A percentile compares a stretch with the other conserved stretches of the same genome.
Evolutionary conservation across 768 basidiomycete species (phyloP).

Genomic region (Termitomyces sp.): DNA sequence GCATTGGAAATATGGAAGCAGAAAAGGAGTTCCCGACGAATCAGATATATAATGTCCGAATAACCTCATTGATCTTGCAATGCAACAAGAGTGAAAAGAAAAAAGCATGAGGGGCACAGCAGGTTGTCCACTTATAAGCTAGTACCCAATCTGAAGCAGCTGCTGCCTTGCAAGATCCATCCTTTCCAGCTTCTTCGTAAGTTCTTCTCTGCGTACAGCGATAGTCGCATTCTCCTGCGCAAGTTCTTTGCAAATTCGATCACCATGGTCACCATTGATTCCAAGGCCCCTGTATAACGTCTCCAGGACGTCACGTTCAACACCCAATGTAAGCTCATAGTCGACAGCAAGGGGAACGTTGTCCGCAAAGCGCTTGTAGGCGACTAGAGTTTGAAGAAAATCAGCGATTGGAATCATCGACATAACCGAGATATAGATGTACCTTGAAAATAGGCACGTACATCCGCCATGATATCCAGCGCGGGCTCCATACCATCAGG

Average conservation of each 20-base stretch:
- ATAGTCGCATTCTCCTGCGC: slow-evolving; percentile 26
- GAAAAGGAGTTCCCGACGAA: no score
- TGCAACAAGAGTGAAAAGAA: background rate
- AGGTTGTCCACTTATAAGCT: background rate
- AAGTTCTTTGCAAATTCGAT: slow-evolving; percentile 41
- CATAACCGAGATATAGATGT: background rate
- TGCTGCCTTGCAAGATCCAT: slow-evolving; percentile 17
- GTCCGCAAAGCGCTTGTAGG: slow-evolving; percentile 55
- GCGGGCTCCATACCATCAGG: slow-evolving; percentile 49
- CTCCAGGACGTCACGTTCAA: slow-evolving; percentile 38
- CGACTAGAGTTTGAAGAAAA: slow-evolving; percentile 29
- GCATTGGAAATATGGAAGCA: no score
- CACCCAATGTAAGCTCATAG: slow-evolving; percentile 46
- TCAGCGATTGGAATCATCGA: background rate
- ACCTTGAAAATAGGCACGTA: slow-evolving; percentile 76
- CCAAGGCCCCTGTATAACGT: slow-evolving; percentile 44
- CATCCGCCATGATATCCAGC: slow-evolving; percentile 62
- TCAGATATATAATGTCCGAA: no score
- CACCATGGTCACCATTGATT: slow-evolving; percentile 42
- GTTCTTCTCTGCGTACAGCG: slow-evolving; percentile 7
- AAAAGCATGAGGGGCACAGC: background rate
- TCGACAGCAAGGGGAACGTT: slow-evolving; percentile 53
- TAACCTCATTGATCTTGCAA: background rate
- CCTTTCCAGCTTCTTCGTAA: slow-evolving; percentile 10
- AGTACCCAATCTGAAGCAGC: slow-evolving; percentile 7